A percentile compares a stretch with the other conserved stretches of the same genome.
Evolutionary conservation across 768 basidiomycete genomes (phyloP).

Genomic region (Tylopilus intermedius): DNA sequence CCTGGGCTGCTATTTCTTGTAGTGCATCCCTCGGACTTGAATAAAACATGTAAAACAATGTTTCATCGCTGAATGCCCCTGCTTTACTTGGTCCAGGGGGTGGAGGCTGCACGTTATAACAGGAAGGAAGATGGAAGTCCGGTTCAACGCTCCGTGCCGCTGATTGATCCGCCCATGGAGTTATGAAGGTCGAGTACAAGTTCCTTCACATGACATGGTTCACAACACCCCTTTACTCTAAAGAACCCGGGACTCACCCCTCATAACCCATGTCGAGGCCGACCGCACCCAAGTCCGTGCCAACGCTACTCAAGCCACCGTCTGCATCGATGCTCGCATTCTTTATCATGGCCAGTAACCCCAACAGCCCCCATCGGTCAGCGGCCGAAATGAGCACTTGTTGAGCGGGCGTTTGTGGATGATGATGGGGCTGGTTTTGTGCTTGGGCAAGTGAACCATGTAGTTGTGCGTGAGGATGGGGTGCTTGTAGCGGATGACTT

Average conservation of each 20-base stretch:
- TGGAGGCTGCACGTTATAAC: constrained; percentile 89
- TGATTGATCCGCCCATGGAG: constrained; percentile 92
- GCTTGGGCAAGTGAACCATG: constrained; percentile 27
- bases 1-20: constrained; percentile 92
- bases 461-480: constrained; percentile 34
- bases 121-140: constrained; percentile 83
- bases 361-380: constrained; percentile 90
- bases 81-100: constrained; percentile 80
- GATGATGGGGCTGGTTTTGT: constrained; percentile 38
- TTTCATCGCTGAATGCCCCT: constrained; percentile 88
- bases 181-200: constrained; percentile 89
- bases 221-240: constrained; percentile 15
- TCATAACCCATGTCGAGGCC: constrained; percentile 83
- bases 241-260: constrained; percentile 55
- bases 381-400: constrained; percentile 90
- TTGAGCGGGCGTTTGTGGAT: constrained; percentile 86
- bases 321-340: constrained; percentile 72
- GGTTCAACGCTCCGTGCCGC: constrained; percentile 85
- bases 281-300: constrained; percentile 87
- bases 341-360: constrained; percentile 82
- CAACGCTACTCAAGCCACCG: constrained; percentile 75
- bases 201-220: constrained; percentile 41
- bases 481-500: constrained; percentile 31
- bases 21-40: constrained; percentile 85
- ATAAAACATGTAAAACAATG: constrained; percentile 98